Evolutionary conservation across 2,329 filamentous ascomycete species (phyloP), one percentile per base, ranked within the genome.

Genomic region (Corynespora cassiicola): DNA sequence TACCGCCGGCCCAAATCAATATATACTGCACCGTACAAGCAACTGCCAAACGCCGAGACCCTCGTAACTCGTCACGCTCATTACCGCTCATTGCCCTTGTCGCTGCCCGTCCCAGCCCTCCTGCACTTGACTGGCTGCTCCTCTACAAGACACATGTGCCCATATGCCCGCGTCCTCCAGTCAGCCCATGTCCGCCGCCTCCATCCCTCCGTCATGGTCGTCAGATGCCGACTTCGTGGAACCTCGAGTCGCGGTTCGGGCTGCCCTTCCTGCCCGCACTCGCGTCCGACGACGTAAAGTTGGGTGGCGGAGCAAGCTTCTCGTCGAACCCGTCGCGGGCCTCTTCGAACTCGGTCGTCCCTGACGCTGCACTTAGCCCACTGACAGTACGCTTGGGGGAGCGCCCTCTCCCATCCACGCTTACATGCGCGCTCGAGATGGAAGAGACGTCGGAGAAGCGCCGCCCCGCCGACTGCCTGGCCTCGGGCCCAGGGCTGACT

Each of bases 291-390:
- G 52, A 50, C 7, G 52, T 50, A 25, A 74, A 73, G 21, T 58
- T 66, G 23, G 71, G 69, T 11, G 69, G 66, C 23, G 72, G 71
- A 16, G 54, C 62, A 14, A 67, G 55, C 23, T 58, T 67, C 50
- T 77, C 72, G 45, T 80, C 75, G 41, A 77, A 76, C 27, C 63
- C 60, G 51, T 78, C 75, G 42, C 69, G 69, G 7, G 72, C 75
- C 61, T 81, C 79, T 39, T 81, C 77, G 36, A 77, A 75, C 27
- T 78, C 75, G 5, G 75, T 58, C 17, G 74, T 62, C 14, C 58
- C 66, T 23, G 53, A 63, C 24, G 47, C 66, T 18, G 62, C 69
- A 28, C 67, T 63, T n/a, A 68, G 55, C 2, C 50, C 51, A 22
- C 50, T 63, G 7, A 39, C 36, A 14, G 54, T 46, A 7, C 58